phyloP scores from a whole-genome alignment of 163 green algal genomes.

The Volvox carteri region DNA sequence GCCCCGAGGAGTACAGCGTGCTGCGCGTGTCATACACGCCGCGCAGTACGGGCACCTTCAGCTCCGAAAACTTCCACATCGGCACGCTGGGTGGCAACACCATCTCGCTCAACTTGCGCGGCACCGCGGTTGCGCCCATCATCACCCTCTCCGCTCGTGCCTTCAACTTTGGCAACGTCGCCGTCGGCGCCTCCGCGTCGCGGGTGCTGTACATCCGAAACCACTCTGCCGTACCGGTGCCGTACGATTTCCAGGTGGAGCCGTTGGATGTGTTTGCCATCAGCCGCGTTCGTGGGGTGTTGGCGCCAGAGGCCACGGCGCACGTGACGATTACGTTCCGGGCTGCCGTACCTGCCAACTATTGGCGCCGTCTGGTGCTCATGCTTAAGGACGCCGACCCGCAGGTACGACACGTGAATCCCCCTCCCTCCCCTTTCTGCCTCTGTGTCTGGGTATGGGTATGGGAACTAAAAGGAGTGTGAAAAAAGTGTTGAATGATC shows the following conservation, averaged over 20 bases:
- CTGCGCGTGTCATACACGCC: conserved; percentile 77
- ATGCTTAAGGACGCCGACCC: conserved; percentile 72
- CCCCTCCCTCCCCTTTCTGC: too few species aligned
- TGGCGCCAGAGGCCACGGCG: conserved; percentile 61
- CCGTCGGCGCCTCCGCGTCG: conserved; percentile 32
- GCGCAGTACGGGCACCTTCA: conserved; percentile 70
- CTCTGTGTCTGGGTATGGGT: too few species aligned
- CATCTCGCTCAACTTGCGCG: conserved; percentile 67
- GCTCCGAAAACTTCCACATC: conserved; percentile 73
- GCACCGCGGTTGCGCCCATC: conserved; percentile 68
- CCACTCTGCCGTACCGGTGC: conserved; percentile 67
- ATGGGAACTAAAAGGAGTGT: too few species aligned
- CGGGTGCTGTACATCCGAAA: conserved; percentile 83
- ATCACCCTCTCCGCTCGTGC: conserved; percentile 68
- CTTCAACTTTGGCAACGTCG: conserved; percentile 81
- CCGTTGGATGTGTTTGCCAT: conserved; percentile 73
- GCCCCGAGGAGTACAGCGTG: conserved; percentile 66
- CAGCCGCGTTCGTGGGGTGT: conserved; percentile 62
- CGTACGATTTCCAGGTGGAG: conserved; percentile 75
- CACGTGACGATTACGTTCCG: conserved; percentile 74
- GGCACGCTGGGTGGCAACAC: conserved; percentile 75
- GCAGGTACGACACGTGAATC: too few species aligned
- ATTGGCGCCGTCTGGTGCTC: conserved; percentile 75
- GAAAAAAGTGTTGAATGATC: too few species aligned
- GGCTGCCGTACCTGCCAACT: conserved; percentile 72